A percentile compares a stretch with the other conserved stretches of the same genome.
These are phyloP conservation scores for Pelargonium fulgidum DNA, from an alignment of 441 rosid species.

Conservation along the genomic window DNA sequence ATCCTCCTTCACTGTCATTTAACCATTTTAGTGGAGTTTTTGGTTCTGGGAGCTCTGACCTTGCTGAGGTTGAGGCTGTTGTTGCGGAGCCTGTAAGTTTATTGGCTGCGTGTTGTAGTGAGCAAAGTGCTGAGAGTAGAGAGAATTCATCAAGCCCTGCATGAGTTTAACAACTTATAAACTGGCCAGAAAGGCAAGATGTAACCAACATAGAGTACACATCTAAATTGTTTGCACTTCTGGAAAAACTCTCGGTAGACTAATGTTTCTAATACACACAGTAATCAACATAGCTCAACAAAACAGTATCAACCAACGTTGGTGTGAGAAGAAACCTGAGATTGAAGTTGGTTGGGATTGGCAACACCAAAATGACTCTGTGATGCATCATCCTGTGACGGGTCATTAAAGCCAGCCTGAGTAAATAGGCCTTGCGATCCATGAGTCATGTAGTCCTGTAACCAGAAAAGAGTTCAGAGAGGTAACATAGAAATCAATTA, in stretches of 20 bases:
- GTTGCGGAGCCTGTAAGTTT: conserved; percentile 59
- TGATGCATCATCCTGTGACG: conserved; percentile 77
- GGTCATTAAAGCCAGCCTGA: conserved; percentile 77
- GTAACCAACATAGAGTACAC: neutral
- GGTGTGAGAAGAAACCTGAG: conserved; percentile 61
- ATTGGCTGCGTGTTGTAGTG: conserved; percentile 74
- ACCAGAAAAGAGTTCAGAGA: conserved; percentile 1
- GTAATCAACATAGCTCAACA: neutral
- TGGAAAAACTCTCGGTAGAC: neutral
- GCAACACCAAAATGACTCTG: conserved; percentile 72
- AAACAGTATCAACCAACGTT: neutral
- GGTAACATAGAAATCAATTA: neutral
- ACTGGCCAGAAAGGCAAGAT: neutral
- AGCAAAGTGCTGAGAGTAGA: conserved; percentile 84
- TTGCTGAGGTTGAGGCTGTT: conserved; percentile 49
- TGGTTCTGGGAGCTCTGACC: conserved; percentile 81
- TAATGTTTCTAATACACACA: too few relatives aligned
- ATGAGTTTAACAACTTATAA: conserved; percentile 8
- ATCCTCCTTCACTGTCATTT: conserved; percentile 25
- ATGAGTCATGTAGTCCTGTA: conserved; percentile 86
- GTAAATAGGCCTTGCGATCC: conserved; percentile 95
- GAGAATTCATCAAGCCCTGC: conserved; percentile 89
- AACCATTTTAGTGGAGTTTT: conserved; percentile 79
- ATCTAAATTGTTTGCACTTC: too few relatives aligned
- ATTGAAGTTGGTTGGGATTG: conserved; percentile 68